A percentile compares a stretch with the other conserved stretches of the same genome.
Conservation (phyloP, 345 rosid species). For the Populus simonii region DNA sequence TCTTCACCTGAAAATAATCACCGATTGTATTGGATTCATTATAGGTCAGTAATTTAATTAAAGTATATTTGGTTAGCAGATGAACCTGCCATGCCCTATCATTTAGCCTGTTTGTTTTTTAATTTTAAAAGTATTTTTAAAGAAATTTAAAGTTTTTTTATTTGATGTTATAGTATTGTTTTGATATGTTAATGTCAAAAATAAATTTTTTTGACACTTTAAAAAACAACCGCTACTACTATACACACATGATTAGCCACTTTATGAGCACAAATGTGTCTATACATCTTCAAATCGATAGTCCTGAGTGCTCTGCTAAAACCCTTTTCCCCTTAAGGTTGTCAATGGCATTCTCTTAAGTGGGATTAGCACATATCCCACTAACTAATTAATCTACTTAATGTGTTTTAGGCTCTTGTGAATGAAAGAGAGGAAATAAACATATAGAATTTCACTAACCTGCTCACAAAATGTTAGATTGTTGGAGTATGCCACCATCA, state of each 20-base stretch:
- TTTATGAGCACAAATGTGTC: neutral
- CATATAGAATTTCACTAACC: constrained; percentile 22
- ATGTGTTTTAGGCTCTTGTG: neutral
- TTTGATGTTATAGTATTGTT: no score
- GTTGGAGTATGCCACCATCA: constrained; percentile 58
- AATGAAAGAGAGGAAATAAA: neutral
- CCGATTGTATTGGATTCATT: neutral
- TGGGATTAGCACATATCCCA: neutral
- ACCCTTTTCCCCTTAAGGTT: neutral
- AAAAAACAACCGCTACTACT: rapidly evolving
- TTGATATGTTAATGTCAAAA: rapidly evolving
- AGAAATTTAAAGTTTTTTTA: no score
- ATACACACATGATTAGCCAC: no score
- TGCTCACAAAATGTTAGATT: constrained; percentile 71
- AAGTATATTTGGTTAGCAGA: no score
- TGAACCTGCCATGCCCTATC: no score
- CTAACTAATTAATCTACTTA: neutral
- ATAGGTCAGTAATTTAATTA: neutral
- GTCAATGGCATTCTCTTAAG: neutral
- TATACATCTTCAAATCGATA: neutral
- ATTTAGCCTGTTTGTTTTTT: no score
- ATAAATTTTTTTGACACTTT: no score
- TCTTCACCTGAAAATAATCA: constrained; percentile 41
- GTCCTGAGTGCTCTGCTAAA: neutral
- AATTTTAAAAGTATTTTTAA: no score